phyloP scores from a whole-genome alignment of 495 filamentous ascomycete genomes.

The Penicillium egyptiacum region DNA sequence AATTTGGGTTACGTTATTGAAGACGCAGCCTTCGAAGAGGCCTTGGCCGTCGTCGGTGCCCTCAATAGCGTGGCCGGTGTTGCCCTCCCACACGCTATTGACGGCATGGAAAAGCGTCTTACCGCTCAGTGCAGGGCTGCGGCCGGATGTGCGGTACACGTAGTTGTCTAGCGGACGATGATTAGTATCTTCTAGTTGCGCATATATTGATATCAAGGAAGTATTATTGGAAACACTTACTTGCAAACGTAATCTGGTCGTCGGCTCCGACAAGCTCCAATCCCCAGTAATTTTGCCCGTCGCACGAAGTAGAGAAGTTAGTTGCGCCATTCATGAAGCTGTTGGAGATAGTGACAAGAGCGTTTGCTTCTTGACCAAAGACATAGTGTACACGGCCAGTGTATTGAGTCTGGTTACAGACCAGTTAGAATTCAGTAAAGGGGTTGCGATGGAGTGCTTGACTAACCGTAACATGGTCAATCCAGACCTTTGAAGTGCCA shows the following conservation, averaged over 20 bases:
- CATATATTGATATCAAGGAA: neutral
- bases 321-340: constrained; percentile 48
- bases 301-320: constrained; percentile 46
- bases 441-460: neutral
- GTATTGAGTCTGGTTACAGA: constrained; percentile 33
- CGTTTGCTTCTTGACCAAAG: constrained; percentile 32
- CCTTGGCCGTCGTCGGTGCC: constrained; percentile 4
- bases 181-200: neutral
- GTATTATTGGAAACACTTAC: neutral
- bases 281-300: constrained; percentile 49
- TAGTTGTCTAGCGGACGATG: constrained; percentile 41
- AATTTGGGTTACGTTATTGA: neutral
- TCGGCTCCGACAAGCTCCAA: constrained; percentile 44
- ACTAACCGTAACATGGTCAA: constrained; percentile 28
- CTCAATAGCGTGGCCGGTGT: constrained; percentile 19
- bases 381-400: constrained; percentile 48
- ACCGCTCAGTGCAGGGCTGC: constrained; percentile 43
- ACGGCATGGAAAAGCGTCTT: constrained; percentile 39
- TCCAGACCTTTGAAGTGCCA: constrained; percentile 22
- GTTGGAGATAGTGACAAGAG: constrained; percentile 27
- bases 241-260: constrained; percentile 37
- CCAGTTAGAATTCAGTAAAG: neutral
- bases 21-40: constrained; percentile 18
- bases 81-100: constrained; percentile 14
- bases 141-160: constrained; percentile 47